Evolutionary conservation across 257 asterid genomes (phyloP).

Genomic region (Primulina tabacum): DNA sequence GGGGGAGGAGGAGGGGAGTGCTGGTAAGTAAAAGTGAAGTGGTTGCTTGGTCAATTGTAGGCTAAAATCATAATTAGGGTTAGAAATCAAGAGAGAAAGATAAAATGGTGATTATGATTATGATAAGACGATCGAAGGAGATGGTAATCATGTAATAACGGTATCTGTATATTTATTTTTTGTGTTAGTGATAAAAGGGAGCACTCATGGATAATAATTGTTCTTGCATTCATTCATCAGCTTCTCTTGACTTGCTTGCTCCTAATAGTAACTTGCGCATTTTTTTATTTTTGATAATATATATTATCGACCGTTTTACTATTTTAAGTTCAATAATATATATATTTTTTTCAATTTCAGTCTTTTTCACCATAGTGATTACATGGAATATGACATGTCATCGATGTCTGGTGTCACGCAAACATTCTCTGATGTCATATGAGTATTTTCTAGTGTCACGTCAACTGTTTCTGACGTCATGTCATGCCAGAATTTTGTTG

Average conservation of each 20-base stretch:
- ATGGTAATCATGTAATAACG: constrained; percentile 46
- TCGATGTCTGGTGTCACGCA: too few species aligned
- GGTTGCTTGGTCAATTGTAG: constrained; percentile 66
- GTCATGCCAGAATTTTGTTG: too few species aligned
- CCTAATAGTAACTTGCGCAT: too few species aligned
- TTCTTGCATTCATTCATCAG: background rate
- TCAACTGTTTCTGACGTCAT: too few species aligned
- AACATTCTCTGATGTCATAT: too few species aligned
- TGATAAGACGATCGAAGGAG: constrained; percentile 28
- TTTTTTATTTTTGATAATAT: too few species aligned
- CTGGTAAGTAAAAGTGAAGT: constrained; percentile 39
- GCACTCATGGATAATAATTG: background rate
- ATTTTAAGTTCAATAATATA: too few species aligned
- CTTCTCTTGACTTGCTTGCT: background rate
- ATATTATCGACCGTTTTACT: too few species aligned
- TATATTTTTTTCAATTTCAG: too few species aligned
- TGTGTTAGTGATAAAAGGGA: constrained; percentile 20
- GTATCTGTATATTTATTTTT: constrained; percentile 23
- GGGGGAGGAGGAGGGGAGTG: constrained; percentile 18
- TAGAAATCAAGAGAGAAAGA: constrained; percentile 25
- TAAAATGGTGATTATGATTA: constrained; percentile 33
- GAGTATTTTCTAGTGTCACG: too few species aligned
- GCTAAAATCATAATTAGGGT: constrained; percentile 43
- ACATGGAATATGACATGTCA: too few species aligned
- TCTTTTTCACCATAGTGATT: too few species aligned